These are phyloP conservation scores for Penicillium chermesinum DNA, from an alignment of 495 filamentous ascomycete genomes.

Conservation along the genomic window DNA sequence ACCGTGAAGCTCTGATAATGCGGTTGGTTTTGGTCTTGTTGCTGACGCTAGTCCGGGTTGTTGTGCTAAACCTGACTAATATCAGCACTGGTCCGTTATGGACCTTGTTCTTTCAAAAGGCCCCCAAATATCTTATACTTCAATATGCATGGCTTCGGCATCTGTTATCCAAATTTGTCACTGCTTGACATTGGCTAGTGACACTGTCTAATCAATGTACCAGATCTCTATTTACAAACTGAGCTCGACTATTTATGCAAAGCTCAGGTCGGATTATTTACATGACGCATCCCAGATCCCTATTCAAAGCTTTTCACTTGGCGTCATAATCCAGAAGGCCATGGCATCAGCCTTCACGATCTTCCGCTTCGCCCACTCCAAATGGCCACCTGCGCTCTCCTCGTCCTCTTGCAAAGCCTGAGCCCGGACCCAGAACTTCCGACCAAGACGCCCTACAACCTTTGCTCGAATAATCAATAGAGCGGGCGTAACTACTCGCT, in stretches of 20 bases:
- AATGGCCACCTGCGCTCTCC: slow-evolving; percentile 21
- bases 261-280: neutral
- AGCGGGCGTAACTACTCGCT: slow-evolving; percentile 29
- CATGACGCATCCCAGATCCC: neutral
- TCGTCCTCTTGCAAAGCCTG: slow-evolving; percentile 38
- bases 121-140: too few relatives aligned
- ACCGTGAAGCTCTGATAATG: too few relatives aligned
- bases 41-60: too few relatives aligned
- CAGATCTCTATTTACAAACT: neutral
- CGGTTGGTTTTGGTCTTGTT: too few relatives aligned
- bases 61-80: too few relatives aligned
- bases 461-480: slow-evolving; percentile 28
- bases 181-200: neutral
- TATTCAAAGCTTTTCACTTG: slow-evolving; percentile 11
- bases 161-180: neutral
- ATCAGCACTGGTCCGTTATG: too few relatives aligned
- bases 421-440: slow-evolving; percentile 40
- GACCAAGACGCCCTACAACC: slow-evolving; percentile 30
- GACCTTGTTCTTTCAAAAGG: too few relatives aligned
- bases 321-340: slow-evolving; percentile 38
- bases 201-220: too few relatives aligned
- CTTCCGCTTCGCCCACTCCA: slow-evolving; percentile 30
- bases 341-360: slow-evolving; percentile 36
- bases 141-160: too few relatives aligned
- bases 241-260: neutral